Conservation (phyloP, 306 rosid species). For the Quillaja saponaria region DNA sequence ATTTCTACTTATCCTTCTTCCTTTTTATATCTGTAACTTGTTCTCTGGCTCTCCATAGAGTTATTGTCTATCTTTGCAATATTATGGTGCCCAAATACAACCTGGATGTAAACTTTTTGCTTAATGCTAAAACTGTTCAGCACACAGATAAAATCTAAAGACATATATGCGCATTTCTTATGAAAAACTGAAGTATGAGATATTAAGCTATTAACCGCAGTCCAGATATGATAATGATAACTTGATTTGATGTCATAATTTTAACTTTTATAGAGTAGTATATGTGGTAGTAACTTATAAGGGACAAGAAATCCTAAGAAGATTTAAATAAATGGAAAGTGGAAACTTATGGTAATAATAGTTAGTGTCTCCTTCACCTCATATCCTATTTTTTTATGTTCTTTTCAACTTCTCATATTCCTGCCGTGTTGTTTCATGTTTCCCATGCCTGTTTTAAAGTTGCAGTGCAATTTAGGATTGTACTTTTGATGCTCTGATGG, state of each 20-base stretch:
- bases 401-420: too few relatives aligned
- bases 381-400: too few relatives aligned
- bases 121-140: background rate
- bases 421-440: too few relatives aligned
- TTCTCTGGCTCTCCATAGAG: constrained; percentile 4
- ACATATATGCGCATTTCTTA: background rate
- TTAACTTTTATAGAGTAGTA: background rate
- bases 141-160: constrained; percentile 4
- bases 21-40: background rate
- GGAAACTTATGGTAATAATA: background rate
- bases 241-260: background rate
- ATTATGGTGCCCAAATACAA: constrained; percentile 8
- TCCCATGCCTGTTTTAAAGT: background rate
- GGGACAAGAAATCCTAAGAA: background rate
- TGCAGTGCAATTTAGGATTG: background rate
- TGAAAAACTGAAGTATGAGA: background rate
- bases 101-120: constrained; percentile 3
- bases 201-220: constrained; percentile 2
- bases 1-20: background rate
- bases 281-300: background rate
- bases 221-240: constrained; percentile 4
- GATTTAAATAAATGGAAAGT: constrained; percentile 6
- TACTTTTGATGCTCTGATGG: background rate
- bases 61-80: constrained; percentile 3
- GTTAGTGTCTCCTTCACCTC: background rate